Evolutionary conservation across 192 early-diverging fungal species (phyloP), one percentile per base, ranked within the genome.

Genomic region (Gonapodya prolifera): DNA sequence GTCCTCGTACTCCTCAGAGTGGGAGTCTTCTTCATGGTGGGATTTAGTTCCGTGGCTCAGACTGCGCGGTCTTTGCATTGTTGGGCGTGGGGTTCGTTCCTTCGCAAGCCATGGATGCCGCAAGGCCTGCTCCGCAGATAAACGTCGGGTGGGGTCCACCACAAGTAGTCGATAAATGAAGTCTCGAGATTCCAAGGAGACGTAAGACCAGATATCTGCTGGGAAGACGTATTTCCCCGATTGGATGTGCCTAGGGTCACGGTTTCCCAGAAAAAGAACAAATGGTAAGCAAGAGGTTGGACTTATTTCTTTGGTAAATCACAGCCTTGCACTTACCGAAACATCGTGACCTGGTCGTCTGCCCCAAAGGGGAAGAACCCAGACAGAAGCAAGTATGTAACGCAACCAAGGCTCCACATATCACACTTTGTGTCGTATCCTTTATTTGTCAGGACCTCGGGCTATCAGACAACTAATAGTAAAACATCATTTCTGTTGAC

Each of bases 91-190:
- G 23, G 45, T 61, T 8, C 45, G 45, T 61, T 61, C 45, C 8
- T 23, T 61, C 8, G 45, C 23, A 78, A 73, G 76, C 90, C 90
- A 90, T 16, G 83, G 80, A 35, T 90, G 89, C 23, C 70, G 45
- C 34, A 91, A 84, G 0, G 86, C 89, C 33, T 80, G 69, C 2
- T 87, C 82, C 1, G 86, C 84, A 1, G 84, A 84, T 83, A 86
- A 84, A 45, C 90, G 86, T 75, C 83, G 71, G 2, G 30, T 31
- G 0, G 88, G 86, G 69, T 88, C 69, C 78, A 32, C 80, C 17
- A 86, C 84, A 34, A 94, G 79, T 23, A 92, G 81, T 61, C 82
- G 80, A 69, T 90, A 86, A 76, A 94, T 92, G 77, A 94, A 88
- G 79, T 89, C 86, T 81, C 71, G 71, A 32, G 71, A 18, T 18